Evolutionary conservation across 2,329 filamentous ascomycete species (phyloP).

Genomic region (Hyphodiscus sp.): DNA sequence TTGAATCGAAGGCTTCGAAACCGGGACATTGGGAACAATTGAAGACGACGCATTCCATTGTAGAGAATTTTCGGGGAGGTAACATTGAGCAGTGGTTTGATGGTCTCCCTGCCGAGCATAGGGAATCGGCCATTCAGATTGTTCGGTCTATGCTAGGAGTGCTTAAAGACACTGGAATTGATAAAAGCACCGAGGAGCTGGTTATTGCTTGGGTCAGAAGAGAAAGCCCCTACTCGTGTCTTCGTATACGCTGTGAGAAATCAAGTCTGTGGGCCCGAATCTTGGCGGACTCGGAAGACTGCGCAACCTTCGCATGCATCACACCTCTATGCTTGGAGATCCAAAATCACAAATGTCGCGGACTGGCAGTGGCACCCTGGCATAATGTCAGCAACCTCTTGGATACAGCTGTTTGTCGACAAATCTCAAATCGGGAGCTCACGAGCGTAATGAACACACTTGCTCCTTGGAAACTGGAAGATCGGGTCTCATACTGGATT

Average conservation of each 20-base stretch:
- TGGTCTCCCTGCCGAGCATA: background rate
- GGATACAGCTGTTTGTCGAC: slow-evolving; percentile 4
- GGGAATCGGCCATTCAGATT: background rate
- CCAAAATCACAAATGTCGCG: slow-evolving; percentile 5
- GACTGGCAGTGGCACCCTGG: slow-evolving; percentile 1
- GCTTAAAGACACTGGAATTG: slow-evolving; percentile 11
- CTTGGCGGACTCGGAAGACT: slow-evolving; percentile 14
- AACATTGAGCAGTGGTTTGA: slow-evolving; percentile 6
- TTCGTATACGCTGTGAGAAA: slow-evolving; percentile 11
- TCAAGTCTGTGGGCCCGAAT: slow-evolving; percentile 13
- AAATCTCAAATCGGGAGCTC: slow-evolving; percentile 3
- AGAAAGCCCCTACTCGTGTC: slow-evolving; percentile 2
- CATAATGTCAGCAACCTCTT: slow-evolving; percentile 3
- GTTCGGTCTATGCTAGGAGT: slow-evolving; percentile 7
- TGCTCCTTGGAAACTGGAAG: slow-evolving; percentile 2
- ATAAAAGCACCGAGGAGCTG: slow-evolving; percentile 4
- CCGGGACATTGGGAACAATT: slow-evolving; percentile 4
- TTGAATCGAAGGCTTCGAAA: background rate
- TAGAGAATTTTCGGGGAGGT: background rate
- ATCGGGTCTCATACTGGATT: background rate
- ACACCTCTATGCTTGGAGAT: slow-evolving; percentile 10
- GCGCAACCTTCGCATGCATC: slow-evolving; percentile 17
- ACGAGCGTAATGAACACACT: background rate
- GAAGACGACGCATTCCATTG: background rate
- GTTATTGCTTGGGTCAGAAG: slow-evolving; percentile 6